Conservation (phyloP, 2,329 filamentous ascomycete genomes). For the Paraconiothyrium brasiliense region DNA sequence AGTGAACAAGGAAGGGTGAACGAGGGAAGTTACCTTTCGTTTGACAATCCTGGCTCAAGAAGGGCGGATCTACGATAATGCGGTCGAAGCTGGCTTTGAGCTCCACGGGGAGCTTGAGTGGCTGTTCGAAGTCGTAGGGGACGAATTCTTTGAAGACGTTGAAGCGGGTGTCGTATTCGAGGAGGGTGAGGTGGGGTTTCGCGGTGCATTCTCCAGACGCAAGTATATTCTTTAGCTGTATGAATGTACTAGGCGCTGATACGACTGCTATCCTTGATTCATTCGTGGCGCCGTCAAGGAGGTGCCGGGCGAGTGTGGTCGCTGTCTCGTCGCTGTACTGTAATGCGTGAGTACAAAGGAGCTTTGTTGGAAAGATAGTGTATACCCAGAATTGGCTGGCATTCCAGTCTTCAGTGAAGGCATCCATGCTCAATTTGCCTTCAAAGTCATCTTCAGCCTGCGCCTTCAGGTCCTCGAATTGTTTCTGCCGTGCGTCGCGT, state of each 20-base stretch:
- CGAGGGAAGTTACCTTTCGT: conserved; percentile 67
- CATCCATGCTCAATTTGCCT: conserved; percentile 68
- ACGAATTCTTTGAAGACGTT: conserved; percentile 77
- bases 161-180: conserved; percentile 81
- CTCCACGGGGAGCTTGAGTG: conserved; percentile 69
- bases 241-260: conserved; percentile 79
- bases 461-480: conserved; percentile 73
- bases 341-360: conserved; percentile 7
- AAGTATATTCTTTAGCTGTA: conserved; percentile 76
- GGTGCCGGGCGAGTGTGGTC: conserved; percentile 67
- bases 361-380: conserved; percentile 11
- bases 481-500: conserved; percentile 70
- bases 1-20: too few species aligned
- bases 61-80: conserved; percentile 80
- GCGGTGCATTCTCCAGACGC: conserved; percentile 48
- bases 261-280: conserved; percentile 73
- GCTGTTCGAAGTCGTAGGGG: conserved; percentile 77
- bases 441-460: conserved; percentile 66
- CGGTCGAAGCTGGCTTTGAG: conserved; percentile 73
- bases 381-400: conserved; percentile 83
- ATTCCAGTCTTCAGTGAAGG: conserved; percentile 84
- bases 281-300: conserved; percentile 69
- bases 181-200: conserved; percentile 68
- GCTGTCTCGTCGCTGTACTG: conserved; percentile 80
- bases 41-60: conserved; percentile 81